Evolutionary conservation across 1,139 yeast species (phyloP), one percentile per base, ranked within the genome.

Genomic region (Blastobotrys serpentis): DNA sequence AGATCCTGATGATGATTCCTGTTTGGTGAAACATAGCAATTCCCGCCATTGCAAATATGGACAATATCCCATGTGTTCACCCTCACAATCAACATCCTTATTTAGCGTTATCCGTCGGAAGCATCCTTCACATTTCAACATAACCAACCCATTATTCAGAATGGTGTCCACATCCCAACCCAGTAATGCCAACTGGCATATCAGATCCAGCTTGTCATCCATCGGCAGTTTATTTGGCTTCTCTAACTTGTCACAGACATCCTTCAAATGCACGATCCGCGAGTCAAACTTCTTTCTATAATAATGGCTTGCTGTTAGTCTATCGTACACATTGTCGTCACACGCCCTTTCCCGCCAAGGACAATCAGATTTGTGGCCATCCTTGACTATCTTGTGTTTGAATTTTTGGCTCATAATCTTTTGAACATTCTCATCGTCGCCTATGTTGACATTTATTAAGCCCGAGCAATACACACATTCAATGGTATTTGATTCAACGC

Each of bases 381-480:
- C 44, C 2, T 46, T 19, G 13, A 34, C 43, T 10, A 56, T 42
- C 46, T 48, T 44, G n/a, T 38, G 49, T 3, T 14, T 13, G 38
- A 51, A 55, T 18, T 37, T 43, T 8, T 38, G 44, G 6, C 44
- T 46, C 34, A 55, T 43, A 10, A 38, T 38, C n/a, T 16, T 40
- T 30, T 49, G 50, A 2, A 55, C 41, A 3, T 48, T 47, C 0
- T 50, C 38, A 13, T 49, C 47, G 6, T 49, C 48, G 8, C 58
- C 58, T 4, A 57, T 39, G 21, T 52, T 52, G 18, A 57, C 40
- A 26, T 46, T 50, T 14, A 55, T 17, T 7, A 53, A 41, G 14
- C 32, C 39, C 25, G 42, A 38, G 44, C 61, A 57, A 19, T 41
- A 26, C 11, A 48, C 53, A 47, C 61, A 57, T 39, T 56, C 53